Conservation (phyloP, 768 basidiomycete genomes). For the Leucocoprinus birnbaumii region DNA sequence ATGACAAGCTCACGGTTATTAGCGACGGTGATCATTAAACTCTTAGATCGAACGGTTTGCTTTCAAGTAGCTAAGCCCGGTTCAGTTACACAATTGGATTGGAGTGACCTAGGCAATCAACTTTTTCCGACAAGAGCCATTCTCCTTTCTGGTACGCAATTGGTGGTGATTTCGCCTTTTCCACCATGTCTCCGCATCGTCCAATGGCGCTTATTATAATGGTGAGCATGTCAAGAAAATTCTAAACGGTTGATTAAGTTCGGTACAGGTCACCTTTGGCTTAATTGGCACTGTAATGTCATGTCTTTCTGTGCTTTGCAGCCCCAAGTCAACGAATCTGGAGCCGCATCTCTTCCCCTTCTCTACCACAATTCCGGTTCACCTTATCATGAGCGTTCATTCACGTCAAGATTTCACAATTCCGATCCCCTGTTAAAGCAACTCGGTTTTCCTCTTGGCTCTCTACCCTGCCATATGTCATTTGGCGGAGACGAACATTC, state of each 20-base stretch:
- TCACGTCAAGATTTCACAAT: constrained; percentile 20
- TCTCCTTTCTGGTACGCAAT: too few species aligned
- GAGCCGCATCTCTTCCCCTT: too few species aligned
- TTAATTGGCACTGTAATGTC: too few species aligned
- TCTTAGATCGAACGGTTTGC: constrained; percentile 1
- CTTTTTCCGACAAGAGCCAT: too few species aligned
- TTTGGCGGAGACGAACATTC: constrained; percentile 18
- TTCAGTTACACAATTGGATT: background rate
- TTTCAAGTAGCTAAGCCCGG: background rate
- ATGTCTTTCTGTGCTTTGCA: too few species aligned
- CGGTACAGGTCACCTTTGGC: too few species aligned
- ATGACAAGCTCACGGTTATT: background rate
- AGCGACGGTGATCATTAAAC: background rate
- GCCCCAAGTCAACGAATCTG: too few species aligned
- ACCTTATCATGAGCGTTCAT: constrained; percentile 17
- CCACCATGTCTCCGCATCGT: too few species aligned
- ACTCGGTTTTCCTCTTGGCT: constrained; percentile 26
- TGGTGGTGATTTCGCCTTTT: too few species aligned
- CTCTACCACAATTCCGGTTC: background rate
- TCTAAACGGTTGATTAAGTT: too few species aligned
- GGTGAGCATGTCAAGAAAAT: too few species aligned
- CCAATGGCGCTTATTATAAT: too few species aligned
- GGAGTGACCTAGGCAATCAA: background rate
- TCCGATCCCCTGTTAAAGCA: constrained; percentile 21
- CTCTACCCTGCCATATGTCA: constrained; percentile 20